These are phyloP conservation scores for Aspergillus sp. DNA, from an alignment of 2,329 filamentous ascomycete genomes.

Conservation along the genomic window DNA sequence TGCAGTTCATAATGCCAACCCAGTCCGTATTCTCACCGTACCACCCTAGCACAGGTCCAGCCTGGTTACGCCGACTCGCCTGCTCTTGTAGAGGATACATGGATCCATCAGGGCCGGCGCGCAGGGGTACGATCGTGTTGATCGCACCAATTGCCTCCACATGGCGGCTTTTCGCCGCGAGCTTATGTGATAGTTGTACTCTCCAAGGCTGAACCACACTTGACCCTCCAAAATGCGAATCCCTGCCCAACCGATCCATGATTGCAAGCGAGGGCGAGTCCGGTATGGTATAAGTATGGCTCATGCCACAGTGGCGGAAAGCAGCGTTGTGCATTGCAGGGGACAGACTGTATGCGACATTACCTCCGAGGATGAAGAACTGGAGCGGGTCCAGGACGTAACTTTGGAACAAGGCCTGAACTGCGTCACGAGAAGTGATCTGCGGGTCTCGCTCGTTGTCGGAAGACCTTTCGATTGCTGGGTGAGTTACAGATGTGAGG, in stretches of 20 bases:
- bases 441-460: constrained; percentile 33
- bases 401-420: constrained; percentile 43
- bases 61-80: constrained; percentile 45
- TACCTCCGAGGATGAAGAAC: constrained; percentile 46
- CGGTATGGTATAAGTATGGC: constrained; percentile 43
- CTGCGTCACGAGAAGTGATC: constrained; percentile 41
- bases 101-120: constrained; percentile 37
- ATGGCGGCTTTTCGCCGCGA: constrained; percentile 43
- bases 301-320: constrained; percentile 41
- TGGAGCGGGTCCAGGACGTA: constrained; percentile 45
- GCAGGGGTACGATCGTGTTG: constrained; percentile 48
- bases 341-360: constrained; percentile 45
- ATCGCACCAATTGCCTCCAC: constrained; percentile 49
- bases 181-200: constrained; percentile 40
- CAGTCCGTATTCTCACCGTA: constrained; percentile 50
- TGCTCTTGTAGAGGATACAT: constrained; percentile 42
- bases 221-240: constrained; percentile 44
- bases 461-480: constrained; percentile 31
- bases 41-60: constrained; percentile 44
- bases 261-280: constrained; percentile 39
- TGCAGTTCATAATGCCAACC: constrained; percentile 46
- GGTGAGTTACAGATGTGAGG: constrained; percentile 45
- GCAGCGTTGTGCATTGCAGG: constrained; percentile 48
- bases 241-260: constrained; percentile 39
- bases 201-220: constrained; percentile 49